These are phyloP conservation scores for Colletotrichum lupini DNA, from an alignment of 2,329 filamentous ascomycete species.

Conservation along the genomic window DNA sequence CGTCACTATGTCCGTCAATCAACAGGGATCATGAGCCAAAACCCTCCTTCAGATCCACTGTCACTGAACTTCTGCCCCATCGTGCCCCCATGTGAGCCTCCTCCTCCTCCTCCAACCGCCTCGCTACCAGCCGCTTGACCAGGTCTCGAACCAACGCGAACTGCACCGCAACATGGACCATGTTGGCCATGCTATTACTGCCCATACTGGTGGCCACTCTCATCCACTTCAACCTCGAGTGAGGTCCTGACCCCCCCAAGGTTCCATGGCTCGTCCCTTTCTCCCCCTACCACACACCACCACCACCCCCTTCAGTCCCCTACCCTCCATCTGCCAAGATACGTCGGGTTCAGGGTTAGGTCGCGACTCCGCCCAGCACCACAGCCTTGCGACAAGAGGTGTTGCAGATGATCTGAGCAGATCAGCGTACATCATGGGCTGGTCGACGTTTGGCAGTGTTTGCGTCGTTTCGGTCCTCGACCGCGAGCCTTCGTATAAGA, in stretches of 20 bases:
- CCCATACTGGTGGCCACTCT: not conserved
- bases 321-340: constrained; percentile 27
- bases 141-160: constrained; percentile 27
- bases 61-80: not conserved
- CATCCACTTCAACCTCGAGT: not conserved
- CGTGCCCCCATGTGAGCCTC: not conserved
- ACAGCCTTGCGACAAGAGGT: constrained; percentile 36
- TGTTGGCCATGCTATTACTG: not conserved
- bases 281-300: not conserved
- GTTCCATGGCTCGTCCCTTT: not conserved
- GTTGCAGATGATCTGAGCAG: constrained; percentile 37
- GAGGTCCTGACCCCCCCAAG: not conserved
- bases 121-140: constrained; percentile 22
- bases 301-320: constrained; percentile 4
- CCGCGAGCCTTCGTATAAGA: constrained; percentile 32
- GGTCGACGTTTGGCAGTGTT: constrained; percentile 24
- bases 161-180: not conserved
- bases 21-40: constrained; percentile 6
- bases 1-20: constrained; percentile 4
- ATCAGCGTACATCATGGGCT: constrained; percentile 27
- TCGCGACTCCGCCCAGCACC: constrained; percentile 30
- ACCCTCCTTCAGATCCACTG: constrained; percentile 3
- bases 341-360: constrained; percentile 24
- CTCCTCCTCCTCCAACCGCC: not conserved
- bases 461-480: constrained; percentile 28